Evolutionary conservation across 768 basidiomycete species (phyloP), one percentile per base, ranked within the genome.

Genomic region (Suillus lakei): DNA sequence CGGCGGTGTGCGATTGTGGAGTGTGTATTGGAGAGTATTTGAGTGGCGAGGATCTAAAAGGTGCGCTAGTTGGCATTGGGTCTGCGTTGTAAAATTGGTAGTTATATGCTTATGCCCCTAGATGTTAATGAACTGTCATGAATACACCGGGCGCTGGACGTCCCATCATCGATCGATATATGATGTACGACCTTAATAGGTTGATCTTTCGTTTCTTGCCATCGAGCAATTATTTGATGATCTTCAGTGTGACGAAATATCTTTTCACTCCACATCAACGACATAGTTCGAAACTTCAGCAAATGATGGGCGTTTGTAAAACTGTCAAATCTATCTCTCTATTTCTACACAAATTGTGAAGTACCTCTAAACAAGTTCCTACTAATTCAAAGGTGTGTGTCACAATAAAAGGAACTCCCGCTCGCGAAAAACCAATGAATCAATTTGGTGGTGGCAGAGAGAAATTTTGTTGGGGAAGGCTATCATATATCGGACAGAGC

Each of bases 1-100:
- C 80, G 79, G 55, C 76, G 89, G 34, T 89, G 88, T 71, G 91
- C 89, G 0, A 85, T 91, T 1, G 68, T 92, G 4, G 91, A 91
- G 60, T 88, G 87, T 61, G 76, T 87, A 32, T 64, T 90, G 46
- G 81, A 85, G 41, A 73, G 70, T 7, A 80, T 84, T 48, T 83
- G 64, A 74, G 21, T n/a, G 15, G 21, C 12, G 16, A 39, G 13
- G 39, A 13, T 26, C 0, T 15, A 26, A 15, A 30, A 30, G 28
- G 28, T 34, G 32, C 5, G 21, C 21, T 34, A 3, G 26, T 30
- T 12, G 38, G 10, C 1, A 55, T 55, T 23, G 32, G 34, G n/a
- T 15, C 34, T 2, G 23, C 8, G 13, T 21, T 34, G 32, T 34
- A 32, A 32, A n/a, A 34, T 34, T 56, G 21, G 34, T 26, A 13